A percentile compares a stretch with the other conserved stretches of the same genome.
Evolutionary conservation across 176 grass and related monocot genomes (phyloP).

Genomic region (Themeda triandra): DNA sequence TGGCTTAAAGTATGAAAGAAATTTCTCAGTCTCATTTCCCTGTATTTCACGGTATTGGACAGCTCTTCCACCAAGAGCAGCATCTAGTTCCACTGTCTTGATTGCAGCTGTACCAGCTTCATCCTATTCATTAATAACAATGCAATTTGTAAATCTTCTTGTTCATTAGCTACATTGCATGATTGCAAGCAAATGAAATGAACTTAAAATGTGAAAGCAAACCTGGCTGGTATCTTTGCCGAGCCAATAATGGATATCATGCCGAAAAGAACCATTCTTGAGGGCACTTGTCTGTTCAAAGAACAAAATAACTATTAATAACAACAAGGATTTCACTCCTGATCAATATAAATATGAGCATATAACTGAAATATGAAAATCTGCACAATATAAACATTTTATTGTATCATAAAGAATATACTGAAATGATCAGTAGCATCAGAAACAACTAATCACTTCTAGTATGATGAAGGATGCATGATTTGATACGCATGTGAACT

Average conservation of each 20-base stretch:
- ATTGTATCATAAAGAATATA: constrained; percentile 23
- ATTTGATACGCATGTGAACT: constrained; percentile 2
- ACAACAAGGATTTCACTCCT: constrained; percentile 7
- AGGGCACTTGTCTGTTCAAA: constrained; percentile 66
- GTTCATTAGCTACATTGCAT: constrained; percentile 2
- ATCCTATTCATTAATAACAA: constrained; percentile 64
- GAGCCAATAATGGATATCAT: constrained; percentile 99
- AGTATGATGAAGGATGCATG: constrained; percentile 27
- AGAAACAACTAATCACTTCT: not conserved
- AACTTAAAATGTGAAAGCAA: constrained; percentile 27
- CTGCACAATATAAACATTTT: constrained; percentile 7
- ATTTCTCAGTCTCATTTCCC: constrained; percentile 93
- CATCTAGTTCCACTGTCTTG: constrained; percentile 95
- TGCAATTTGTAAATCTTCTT: constrained; percentile 20
- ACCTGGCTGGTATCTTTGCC: constrained; percentile 98
- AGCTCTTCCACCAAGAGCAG: constrained; percentile 84
- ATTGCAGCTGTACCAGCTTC: constrained; percentile 94
- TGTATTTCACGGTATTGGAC: constrained; percentile 98
- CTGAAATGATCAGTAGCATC: not conserved
- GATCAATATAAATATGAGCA: constrained; percentile 15
- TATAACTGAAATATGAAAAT: not conserved
- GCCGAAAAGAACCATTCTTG: constrained; percentile 88
- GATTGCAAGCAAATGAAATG: not conserved
- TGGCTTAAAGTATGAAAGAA: constrained; percentile 99
- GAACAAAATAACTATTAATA: constrained; percentile 14